Base-by-base conservation (phyloP, 2,329 filamentous ascomycete genomes). In the Trichocomaceae sp. region DNA sequence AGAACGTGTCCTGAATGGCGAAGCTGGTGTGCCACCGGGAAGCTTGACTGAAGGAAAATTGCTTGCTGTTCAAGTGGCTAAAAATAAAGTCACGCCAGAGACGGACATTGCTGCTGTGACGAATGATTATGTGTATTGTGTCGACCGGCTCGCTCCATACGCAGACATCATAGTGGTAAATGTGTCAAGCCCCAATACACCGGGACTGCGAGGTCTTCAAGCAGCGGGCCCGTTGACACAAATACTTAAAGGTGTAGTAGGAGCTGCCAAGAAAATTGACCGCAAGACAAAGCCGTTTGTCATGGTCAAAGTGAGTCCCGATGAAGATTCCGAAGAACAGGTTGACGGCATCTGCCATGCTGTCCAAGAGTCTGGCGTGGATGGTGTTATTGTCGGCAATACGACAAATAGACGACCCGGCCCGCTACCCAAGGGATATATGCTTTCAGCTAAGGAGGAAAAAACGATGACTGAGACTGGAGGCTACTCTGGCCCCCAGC, bases 91-190 rank as follows among this genome's bases (percentile, higher is more conserved):
- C 47, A 99, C 93, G 0, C 84, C 90, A 19, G 91, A 95, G 67
- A 79, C 79, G 47, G 89, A 97, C 66, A 86, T 96, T 57, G 82
- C 86, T 42, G 91, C 90, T 31, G 86, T 97, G 15, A 83, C 80
- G 50, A 79, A 81, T 22, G 82, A 86, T 63, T 96, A 97, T 67
- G 87, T 93, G n/a, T 88, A 87, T 70, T 96, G 92, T 64, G 91
- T 96, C 3, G 79, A 87, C 53, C 80, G 85, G 46, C 76, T 99
- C 37, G 93, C 87, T 3, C 86, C 81, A 50, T 99, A 96, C 68
- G 90, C 93, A 10, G 93, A 99, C 65, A 87, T 99, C 35, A 76
- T 99, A n/a, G 92, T 97, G 7, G 93, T 99, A 66, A 99, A 99
- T 65, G 93, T 99, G 49, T 96, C 90, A 66, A 95, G 88, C 63